These are phyloP conservation scores for Aspergillus cavernicola DNA, from an alignment of 495 filamentous ascomycete genomes.

Conservation along the genomic window DNA sequence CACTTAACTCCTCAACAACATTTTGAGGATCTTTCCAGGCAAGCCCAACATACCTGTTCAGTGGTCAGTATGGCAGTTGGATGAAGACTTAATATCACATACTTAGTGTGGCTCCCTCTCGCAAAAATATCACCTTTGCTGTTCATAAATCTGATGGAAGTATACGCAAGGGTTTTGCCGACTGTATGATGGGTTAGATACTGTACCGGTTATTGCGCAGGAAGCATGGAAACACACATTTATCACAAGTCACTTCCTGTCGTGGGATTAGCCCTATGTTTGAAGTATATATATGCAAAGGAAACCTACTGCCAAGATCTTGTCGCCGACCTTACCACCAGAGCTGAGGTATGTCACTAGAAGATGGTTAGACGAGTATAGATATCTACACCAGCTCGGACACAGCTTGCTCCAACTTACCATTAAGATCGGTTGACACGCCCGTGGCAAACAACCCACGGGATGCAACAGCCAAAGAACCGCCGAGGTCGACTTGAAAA, in stretches of 20 bases:
- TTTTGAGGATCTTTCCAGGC: conserved; percentile 61
- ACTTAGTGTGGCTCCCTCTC: conserved; percentile 96
- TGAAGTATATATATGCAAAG: background rate
- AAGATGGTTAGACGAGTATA: background rate
- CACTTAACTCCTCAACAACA: conserved; percentile 45
- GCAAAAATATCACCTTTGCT: conserved; percentile 74
- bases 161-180: conserved; percentile 90
- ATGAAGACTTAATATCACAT: conserved; percentile 23
- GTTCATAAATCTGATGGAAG: conserved; percentile 75
- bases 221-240: conserved; percentile 52
- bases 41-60: conserved; percentile 50
- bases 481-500: conserved; percentile 78
- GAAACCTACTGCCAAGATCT: conserved; percentile 55
- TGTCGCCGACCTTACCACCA: conserved; percentile 80
- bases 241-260: conserved; percentile 74
- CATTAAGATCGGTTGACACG: conserved; percentile 88
- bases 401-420: conserved; percentile 39
- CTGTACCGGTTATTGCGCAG: background rate
- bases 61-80: background rate
- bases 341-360: conserved; percentile 86
- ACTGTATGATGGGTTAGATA: conserved; percentile 46
- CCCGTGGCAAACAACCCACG: conserved; percentile 83
- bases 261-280: conserved; percentile 20
- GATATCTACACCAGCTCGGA: background rate
- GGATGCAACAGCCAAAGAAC: conserved; percentile 89